Conservation (phyloP, 148 eudicot species). For the Selenicereus undatus region DNA sequence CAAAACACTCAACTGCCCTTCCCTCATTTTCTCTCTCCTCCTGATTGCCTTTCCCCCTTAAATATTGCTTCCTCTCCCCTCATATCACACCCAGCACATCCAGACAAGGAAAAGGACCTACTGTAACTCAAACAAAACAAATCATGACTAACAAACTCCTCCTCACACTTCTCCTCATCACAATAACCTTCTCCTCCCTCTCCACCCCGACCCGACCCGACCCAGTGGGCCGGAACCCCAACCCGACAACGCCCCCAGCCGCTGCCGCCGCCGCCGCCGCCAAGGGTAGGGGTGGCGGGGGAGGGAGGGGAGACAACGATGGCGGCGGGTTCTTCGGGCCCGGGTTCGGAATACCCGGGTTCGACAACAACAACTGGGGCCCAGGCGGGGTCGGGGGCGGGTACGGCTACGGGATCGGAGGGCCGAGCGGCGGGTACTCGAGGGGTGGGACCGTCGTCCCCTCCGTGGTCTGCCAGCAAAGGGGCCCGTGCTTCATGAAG, state of each 20-base stretch:
- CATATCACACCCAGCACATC: background rate
- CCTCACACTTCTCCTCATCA: slow-evolving; percentile 9
- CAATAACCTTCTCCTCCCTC: slow-evolving; percentile 23
- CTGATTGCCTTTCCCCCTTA: slow-evolving; percentile 12
- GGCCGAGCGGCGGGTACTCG: slow-evolving; percentile 67
- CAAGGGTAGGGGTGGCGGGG: background rate
- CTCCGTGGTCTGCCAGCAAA: slow-evolving; percentile 51
- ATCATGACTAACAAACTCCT: slow-evolving; percentile 12
- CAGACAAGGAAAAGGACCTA: background rate
- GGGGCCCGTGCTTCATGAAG: slow-evolving; percentile 77
- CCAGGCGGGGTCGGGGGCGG: slow-evolving; percentile 40
- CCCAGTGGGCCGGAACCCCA: slow-evolving; percentile 1
- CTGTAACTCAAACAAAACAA: background rate
- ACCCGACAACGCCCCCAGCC: background rate
- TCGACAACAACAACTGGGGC: slow-evolving; percentile 26
- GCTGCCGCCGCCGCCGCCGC: background rate
- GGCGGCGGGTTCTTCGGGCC: slow-evolving; percentile 40
- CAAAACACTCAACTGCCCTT: slow-evolving; percentile 3
- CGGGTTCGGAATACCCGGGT: slow-evolving; percentile 57
- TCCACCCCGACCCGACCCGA: slow-evolving; percentile 37
- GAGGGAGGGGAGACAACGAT: background rate
- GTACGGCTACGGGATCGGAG: slow-evolving; percentile 70
- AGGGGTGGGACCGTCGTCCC: slow-evolving; percentile 50
- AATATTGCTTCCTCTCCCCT: slow-evolving; percentile 10
- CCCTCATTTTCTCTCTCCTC: background rate